phyloP scores from a whole-genome alignment of 345 rosid genomes.

The sweet orange (Citrus sinensis) region DNA sequence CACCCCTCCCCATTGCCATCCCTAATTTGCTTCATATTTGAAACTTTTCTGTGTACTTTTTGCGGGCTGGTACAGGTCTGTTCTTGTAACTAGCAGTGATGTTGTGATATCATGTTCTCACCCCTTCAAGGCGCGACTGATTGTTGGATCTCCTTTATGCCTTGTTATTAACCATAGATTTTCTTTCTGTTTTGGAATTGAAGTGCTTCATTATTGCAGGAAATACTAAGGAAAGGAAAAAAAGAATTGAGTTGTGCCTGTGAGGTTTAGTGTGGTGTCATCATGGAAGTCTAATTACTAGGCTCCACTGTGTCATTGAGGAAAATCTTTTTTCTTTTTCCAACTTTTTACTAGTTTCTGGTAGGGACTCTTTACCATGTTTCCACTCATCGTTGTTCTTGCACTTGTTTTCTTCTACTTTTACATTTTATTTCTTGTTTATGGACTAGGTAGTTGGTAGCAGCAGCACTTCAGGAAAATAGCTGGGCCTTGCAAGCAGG shows the following conservation, averaged over 20 bases:
- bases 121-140: neutral
- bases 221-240: neutral
- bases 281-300: conserved; percentile 7
- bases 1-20: too few relatives aligned
- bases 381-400: neutral
- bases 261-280: neutral
- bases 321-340: conserved; percentile 3
- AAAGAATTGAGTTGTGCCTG: neutral
- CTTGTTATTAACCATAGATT: neutral
- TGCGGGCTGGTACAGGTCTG: neutral
- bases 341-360: neutral
- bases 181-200: neutral
- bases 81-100: conserved; percentile 3
- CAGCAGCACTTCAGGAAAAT: neutral
- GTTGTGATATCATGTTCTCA: neutral
- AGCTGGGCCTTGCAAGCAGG: neutral
- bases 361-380: neutral
- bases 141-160: neutral
- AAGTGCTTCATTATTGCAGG: conserved; percentile 10
- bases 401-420: neutral
- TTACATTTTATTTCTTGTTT: too few relatives aligned
- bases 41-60: neutral
- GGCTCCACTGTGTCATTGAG: neutral
- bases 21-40: neutral
- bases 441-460: neutral